Base-by-base conservation (phyloP, 2,329 filamentous ascomycete species). In the Trichocomaceae sp. region DNA sequence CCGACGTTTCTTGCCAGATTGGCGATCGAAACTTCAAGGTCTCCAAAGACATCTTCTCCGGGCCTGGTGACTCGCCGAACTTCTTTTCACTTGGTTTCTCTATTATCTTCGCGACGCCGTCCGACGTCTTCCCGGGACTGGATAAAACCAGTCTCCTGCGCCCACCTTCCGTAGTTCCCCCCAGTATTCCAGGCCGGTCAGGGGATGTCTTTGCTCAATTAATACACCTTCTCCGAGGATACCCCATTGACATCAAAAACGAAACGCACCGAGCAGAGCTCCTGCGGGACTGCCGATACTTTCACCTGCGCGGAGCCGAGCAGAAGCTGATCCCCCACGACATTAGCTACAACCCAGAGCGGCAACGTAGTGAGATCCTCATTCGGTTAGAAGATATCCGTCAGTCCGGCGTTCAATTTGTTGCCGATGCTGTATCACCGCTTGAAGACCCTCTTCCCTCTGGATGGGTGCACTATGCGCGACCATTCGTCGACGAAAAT, bases 61-160 rank as follows among this genome's bases (percentile, higher is more conserved):
- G 83, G 35, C 89, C 90, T 0, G 92, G 91, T 23, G 91, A 97
- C 72, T 85, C 84, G n/a, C 91, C 91, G 12, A 97, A 97, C 70
- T 97, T 90, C 78, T 97, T 97, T 77, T 87, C 90, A 0, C 81
- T 96, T 3, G 91, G 91, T 57, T 96, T 95, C 66, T 86, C 85
- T 37, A 82, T 89, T 63, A 95, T 95, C 78, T 95, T 96, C 75
- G 85, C 85, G 15, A 84, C 83, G 2, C 88, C 88, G 0, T 79
- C 82, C 13, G 86, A 95, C 63, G 81, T 90, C 5, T 96, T 96
- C 62, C 92, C 92, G 0, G 92, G 91, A 1, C 80, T 96, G 0
- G 84, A 90, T 56, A 83, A 89, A 50, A 82, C 84, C 58, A 83
- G 84, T 13, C 81, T 96, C 19, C 82, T 96, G 42, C 86, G 92